phyloP scores from a whole-genome alignment of 805 yeast species.

The Ogataea angusta region DNA sequence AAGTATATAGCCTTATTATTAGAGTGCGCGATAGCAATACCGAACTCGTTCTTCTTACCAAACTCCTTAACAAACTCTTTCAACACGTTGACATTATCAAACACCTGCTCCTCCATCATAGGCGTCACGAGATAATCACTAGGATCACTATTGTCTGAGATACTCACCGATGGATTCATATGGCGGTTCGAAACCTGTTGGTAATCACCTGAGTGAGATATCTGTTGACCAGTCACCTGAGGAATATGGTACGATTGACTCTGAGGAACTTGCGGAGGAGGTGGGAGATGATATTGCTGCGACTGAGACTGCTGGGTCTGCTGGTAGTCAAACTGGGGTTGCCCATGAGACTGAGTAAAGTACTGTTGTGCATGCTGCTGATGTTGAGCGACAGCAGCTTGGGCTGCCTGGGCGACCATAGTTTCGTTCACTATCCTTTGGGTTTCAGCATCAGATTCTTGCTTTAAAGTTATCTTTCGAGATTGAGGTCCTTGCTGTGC shows the following conservation, averaged over 20 bases:
- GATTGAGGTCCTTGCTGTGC: conserved; percentile 11
- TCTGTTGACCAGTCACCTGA: conserved; percentile 1
- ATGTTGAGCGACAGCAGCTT: conserved; percentile 20
- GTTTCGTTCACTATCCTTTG: conserved; percentile 20
- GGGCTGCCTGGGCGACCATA: conserved; percentile 22
- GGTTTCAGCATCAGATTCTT: conserved; percentile 16
- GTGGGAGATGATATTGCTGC: conserved; percentile 14
- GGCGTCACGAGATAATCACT: conserved; percentile 49
- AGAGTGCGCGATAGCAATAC: conserved; percentile 57
- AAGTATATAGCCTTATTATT: conserved; percentile 57
- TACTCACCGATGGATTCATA: conserved; percentile 3
- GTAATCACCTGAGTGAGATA: conserved; percentile 10
- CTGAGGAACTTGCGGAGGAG: conserved; percentile 12
- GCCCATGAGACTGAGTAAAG: conserved; percentile 10
- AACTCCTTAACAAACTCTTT: conserved; percentile 54
- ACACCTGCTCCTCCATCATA: conserved; percentile 51
- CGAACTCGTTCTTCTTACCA: conserved; percentile 56
- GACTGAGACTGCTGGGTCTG: conserved; percentile 9
- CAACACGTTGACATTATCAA: conserved; percentile 46
- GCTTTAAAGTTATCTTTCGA: conserved; percentile 3
- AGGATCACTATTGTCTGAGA: conserved; percentile 20
- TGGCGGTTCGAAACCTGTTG: conserved; percentile 14
- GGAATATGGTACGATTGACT: conserved; percentile 6
- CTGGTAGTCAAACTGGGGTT: conserved; percentile 15
- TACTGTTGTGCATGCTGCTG: conserved; percentile 14